A percentile compares a stretch with the other conserved stretches of the same genome.
Evolutionary conservation across 1,139 yeast genomes (phyloP).

Genomic region (Taiozyma onychis): DNA sequence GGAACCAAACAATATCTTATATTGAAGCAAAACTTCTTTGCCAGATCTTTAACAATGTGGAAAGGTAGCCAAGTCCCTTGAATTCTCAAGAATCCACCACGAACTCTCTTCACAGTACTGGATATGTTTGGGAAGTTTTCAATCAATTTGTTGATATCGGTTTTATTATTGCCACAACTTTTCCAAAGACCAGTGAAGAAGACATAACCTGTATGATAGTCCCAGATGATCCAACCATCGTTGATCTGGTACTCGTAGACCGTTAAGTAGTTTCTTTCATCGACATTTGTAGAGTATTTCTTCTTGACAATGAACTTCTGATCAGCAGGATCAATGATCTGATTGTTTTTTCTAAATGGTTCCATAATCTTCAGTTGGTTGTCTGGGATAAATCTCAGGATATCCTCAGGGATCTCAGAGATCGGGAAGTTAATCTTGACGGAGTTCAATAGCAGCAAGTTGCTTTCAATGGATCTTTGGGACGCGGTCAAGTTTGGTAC

Average conservation of each 20-base stretch:
- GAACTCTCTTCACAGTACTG: constrained; percentile 59
- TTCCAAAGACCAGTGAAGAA: constrained; percentile 93
- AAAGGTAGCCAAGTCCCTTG: constrained; percentile 95
- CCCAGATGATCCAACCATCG: constrained; percentile 79
- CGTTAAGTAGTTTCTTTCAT: constrained; percentile 61
- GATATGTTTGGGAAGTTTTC: constrained; percentile 52
- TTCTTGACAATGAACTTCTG: constrained; percentile 40
- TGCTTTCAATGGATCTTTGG: background rate
- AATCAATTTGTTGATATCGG: constrained; percentile 69
- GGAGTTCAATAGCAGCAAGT: constrained; percentile 5
- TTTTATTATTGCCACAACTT: constrained; percentile 64
- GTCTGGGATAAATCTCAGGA: constrained; percentile 24
- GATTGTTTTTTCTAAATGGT: constrained; percentile 5
- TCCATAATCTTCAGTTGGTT: constrained; percentile 29
- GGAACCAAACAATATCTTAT: constrained; percentile 77
- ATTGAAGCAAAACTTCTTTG: constrained; percentile 70
- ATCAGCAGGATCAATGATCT: constrained; percentile 1
- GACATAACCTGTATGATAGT: constrained; percentile 79
- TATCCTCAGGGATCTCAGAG: constrained; percentile 20
- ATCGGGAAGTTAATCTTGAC: constrained; percentile 25
- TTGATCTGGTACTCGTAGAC: constrained; percentile 69
- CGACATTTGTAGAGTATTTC: constrained; percentile 71
- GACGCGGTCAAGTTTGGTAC: background rate
- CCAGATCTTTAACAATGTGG: constrained; percentile 60
- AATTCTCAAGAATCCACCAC: constrained; percentile 89